Conservation (phyloP, 2,329 filamentous ascomycete species). For the Calonectria honghensis region DNA sequence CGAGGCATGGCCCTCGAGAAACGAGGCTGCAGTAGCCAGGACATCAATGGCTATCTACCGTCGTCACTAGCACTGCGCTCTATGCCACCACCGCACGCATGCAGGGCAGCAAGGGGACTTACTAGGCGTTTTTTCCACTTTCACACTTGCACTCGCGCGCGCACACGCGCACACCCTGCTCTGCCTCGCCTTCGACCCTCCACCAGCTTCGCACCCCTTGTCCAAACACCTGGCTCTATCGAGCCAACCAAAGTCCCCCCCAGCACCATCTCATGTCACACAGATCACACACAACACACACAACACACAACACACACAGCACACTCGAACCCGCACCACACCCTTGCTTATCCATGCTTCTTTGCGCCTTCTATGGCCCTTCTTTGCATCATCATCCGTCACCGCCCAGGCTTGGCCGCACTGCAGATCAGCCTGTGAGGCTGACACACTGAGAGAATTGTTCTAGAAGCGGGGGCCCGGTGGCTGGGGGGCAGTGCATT, state of each 20-base stretch:
- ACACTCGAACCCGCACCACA: slow-evolving; percentile 1
- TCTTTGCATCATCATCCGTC: slow-evolving; percentile 18
- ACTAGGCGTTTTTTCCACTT: slow-evolving; percentile 34
- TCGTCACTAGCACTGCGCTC: slow-evolving; percentile 6
- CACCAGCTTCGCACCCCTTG: slow-evolving; percentile 18
- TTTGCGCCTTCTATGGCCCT: slow-evolving; percentile 11
- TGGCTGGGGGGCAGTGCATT: slow-evolving; percentile 42
- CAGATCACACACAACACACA: not conserved
- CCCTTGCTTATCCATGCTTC: slow-evolving; percentile 27
- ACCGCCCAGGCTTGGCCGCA: slow-evolving; percentile 22
- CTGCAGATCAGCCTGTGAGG: slow-evolving; percentile 48
- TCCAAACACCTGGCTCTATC: slow-evolving; percentile 2
- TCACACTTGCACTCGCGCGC: not conserved
- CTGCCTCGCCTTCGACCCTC: slow-evolving; percentile 23
- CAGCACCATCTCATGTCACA: slow-evolving; percentile 21
- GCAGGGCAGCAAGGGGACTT: slow-evolving; percentile 32
- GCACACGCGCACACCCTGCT: slow-evolving; percentile 14
- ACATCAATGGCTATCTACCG: slow-evolving; percentile 34
- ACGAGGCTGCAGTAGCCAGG: slow-evolving; percentile 41
- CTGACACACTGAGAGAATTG: slow-evolving; percentile 56
- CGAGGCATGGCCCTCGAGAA: slow-evolving; percentile 13
- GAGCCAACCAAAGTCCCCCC: slow-evolving; percentile 6
- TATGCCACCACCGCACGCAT: slow-evolving; percentile 23
- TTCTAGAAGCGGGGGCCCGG: slow-evolving; percentile 57
- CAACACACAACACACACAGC: not conserved